Evolutionary conservation across 2,329 filamentous ascomycete genomes (phyloP), one percentile per base, ranked within the genome.

Genomic region (Colletotrichum neosansevieriae): DNA sequence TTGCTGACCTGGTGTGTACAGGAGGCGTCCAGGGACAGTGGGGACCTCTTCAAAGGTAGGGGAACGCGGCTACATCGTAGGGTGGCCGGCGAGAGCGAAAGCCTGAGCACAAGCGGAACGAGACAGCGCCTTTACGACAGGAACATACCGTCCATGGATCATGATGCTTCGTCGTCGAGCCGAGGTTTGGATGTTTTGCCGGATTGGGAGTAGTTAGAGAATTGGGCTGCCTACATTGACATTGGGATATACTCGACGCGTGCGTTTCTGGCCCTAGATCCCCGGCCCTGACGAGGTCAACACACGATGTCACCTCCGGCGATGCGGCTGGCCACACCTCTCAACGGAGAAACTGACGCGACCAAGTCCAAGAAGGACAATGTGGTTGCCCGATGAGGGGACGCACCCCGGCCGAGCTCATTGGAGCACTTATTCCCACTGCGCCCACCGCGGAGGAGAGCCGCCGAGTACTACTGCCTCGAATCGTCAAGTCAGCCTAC

Each of bases 141-240:
- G 61, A 63, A 57, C 58, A 45, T 24, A 36, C 49, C 40, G 40
- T 49, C 60, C 65, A 68, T 29, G 60, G 44, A 4, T 17, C 34
- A 44, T 47, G 54, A 66, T 65, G 47, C 61, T 13, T 69, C 62
- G 66, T 65, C 66, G 66, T 69, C 61, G 34, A 69, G 61, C 42
- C 61, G 56, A 66, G 63, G 54, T 63, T 69, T 60, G 10, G 1
- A 2, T 38, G 40, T 21, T 5, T 50, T 54, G 9, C 54, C 65
- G 17, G 12, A 45, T 49, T 42, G n/a, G 54, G 53, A 42, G 36
- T 44, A 24, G 21, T 66, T 66, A 47, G 42, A 66, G 49, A 42
- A 58, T 56, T 32, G 54, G 42, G 12, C 13, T 34, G n/a, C 19
- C 36, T 19, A 29, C 34, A 10, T 12, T 34, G 47, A 56, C 13